Conservation (phyloP, 306 rosid genomes). For the Prosopis cineraria region DNA sequence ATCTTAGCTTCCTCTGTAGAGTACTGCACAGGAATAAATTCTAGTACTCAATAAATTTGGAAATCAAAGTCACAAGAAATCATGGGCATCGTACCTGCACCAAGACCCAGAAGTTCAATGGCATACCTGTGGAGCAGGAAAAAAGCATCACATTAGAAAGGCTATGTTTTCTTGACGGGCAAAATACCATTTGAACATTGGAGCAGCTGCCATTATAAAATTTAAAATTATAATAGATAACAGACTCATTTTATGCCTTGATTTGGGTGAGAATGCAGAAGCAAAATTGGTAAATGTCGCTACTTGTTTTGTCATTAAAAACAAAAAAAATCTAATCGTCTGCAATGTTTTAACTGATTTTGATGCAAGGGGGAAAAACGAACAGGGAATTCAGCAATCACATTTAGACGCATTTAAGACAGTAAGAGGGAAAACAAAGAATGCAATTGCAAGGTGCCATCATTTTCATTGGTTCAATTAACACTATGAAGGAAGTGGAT, state of each 20-base stretch:
- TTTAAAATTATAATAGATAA: background rate
- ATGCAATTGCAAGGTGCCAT: background rate
- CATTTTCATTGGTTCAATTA: background rate
- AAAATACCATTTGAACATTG: background rate
- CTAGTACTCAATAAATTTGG: conserved; percentile 6
- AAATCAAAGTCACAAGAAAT: conserved; percentile 7
- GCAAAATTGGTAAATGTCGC: background rate
- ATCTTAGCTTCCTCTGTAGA: background rate
- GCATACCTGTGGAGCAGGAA: conserved; percentile 65
- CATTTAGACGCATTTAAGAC: background rate
- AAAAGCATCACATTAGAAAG: conserved; percentile 31
- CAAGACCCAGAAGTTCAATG: conserved; percentile 91
- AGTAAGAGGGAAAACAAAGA: background rate
- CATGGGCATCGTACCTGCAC: conserved; percentile 62
- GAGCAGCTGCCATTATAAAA: background rate
- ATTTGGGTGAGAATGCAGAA: conserved; percentile 3
- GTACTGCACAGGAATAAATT: background rate
- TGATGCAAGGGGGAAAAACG: background rate
- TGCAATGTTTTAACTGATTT: background rate
- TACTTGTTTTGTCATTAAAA: background rate
- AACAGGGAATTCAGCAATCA: background rate
- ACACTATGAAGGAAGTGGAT: background rate
- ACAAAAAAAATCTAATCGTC: background rate
- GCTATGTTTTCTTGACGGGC: background rate
- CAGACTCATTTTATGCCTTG: background rate